phyloP scores from a whole-genome alignment of 768 basidiomycete genomes.

The Myochromella boudieri region DNA sequence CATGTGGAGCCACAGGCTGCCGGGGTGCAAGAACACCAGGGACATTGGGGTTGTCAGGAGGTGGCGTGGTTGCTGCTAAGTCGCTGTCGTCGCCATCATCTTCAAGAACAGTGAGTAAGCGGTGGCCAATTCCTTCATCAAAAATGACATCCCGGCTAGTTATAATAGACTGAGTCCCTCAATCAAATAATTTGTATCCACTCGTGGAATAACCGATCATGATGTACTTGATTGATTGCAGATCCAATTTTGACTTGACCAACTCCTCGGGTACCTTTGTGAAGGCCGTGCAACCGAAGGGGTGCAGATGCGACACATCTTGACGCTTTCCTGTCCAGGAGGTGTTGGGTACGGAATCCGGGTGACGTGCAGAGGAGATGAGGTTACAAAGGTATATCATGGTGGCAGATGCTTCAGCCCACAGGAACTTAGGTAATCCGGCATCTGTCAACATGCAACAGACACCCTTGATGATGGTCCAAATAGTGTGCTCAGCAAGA shows the following conservation, averaged over 20 bases:
- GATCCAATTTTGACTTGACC: background rate
- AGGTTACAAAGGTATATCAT: conserved; percentile 25
- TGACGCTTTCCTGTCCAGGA: background rate
- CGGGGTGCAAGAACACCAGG: no score
- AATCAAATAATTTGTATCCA: background rate
- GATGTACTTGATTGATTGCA: background rate
- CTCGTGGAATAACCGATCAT: background rate
- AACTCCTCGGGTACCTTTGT: background rate
- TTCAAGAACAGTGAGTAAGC: no score
- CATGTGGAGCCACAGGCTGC: no score
- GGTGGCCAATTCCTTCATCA: background rate
- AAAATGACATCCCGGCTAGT: background rate
- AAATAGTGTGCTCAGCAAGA: conserved; percentile 24
- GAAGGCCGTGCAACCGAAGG: background rate
- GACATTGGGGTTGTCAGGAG: no score
- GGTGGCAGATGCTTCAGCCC: no score
- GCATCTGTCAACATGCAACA: conserved; percentile 19
- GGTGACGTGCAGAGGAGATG: conserved; percentile 18
- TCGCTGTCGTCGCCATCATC: no score
- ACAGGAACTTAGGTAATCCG: conserved; percentile 18
- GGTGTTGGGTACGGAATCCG: conserved; percentile 14
- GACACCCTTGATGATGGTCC: conserved; percentile 17
- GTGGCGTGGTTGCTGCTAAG: no score
- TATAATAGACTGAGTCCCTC: background rate
- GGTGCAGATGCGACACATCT: background rate